Conservation (phyloP, 805 yeast species). For the Yarrowia phangngaensis region DNA sequence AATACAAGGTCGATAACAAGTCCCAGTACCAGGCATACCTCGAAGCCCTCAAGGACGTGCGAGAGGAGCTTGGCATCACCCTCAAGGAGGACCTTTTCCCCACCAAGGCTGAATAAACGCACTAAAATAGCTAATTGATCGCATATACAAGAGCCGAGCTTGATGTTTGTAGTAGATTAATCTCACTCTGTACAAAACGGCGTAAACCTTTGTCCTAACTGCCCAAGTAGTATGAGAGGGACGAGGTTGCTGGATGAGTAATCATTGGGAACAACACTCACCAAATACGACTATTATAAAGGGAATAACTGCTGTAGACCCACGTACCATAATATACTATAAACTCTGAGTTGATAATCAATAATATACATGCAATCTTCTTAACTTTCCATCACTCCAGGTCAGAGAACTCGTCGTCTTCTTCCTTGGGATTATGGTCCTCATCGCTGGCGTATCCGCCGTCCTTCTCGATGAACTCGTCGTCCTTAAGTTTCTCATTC, state of each 20-base stretch:
- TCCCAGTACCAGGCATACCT: conserved; percentile 94
- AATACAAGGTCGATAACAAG: conserved; percentile 91
- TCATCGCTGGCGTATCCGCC: conserved; percentile 13
- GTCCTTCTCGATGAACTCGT: conserved; percentile 24
- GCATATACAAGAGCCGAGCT: conserved; percentile 16
- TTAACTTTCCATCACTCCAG: conserved; percentile 36
- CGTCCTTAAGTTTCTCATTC: conserved; percentile 41
- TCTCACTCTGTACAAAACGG: too few relatives aligned
- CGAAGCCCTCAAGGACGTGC: conserved; percentile 85
- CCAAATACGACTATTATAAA: too few relatives aligned
- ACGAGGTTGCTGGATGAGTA: background rate
- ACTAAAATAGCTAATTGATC: conserved; percentile 26
- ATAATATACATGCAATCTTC: conserved; percentile 39
- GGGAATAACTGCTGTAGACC: too few relatives aligned
- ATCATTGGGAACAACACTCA: background rate
- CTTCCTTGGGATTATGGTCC: conserved; percentile 18
- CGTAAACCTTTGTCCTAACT: too few relatives aligned
- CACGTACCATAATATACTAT: background rate
- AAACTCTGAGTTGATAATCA: conserved; percentile 35
- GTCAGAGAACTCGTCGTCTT: conserved; percentile 24
- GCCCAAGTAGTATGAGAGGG: too few relatives aligned
- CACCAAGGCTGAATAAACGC: conserved; percentile 23
- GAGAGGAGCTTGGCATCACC: conserved; percentile 89
- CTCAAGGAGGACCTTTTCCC: conserved; percentile 80
- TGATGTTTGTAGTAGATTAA: background rate